Evolutionary conservation across 2,329 filamentous ascomycete genomes (phyloP), one percentile per base, ranked within the genome.

Genomic region (Sclerotinia nivalis): DNA sequence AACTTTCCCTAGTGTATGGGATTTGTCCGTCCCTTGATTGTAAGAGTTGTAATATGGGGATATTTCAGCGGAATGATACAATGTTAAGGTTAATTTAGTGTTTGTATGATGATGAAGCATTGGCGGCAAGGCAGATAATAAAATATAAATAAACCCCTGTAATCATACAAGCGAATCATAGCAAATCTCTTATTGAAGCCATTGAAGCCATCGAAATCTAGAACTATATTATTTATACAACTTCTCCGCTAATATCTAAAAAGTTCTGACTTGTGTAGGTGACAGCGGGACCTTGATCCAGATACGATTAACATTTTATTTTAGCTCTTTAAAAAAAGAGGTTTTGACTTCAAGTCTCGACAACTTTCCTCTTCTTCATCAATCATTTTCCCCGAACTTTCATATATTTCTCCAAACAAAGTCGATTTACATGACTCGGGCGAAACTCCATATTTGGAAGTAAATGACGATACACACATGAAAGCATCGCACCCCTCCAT

Each of bases 401-500:
- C 20, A 13, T 34, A 49, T 40, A 40, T 50, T 28, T 18, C 28
- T 49, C 22, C 60, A n/a, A 25, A 10, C 31, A 9, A 37, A 37
- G 28, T 37, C 45, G 50, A 28, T 40, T 62, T 62, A 52, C 66
- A 68, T 68, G 66, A 68, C 66, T 68, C 66, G 66, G 31, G 45
- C 10, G 12, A 40, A 37, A 20, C 43, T 25, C 10, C 3, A 40
- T 28, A 50, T 68, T 54, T 25, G n/a, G 34, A 62, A 20, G 18
- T 62, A 52, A 31, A 52, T 61, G 56, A 68, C 55, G 47, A 64
- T 64, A 50, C 18, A 50, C 25, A 59, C n/a, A 50, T 61, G 18
- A 54, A 34, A 40, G 28, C 20, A 58, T 25, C 65, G 22, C 20
- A 58, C 37, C 65, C 65, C 65, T 59, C 65, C 34, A 31, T 43